Evolutionary conservation across 495 filamentous ascomycete species (phyloP), one percentile per base, ranked within the genome.

Genomic region (Clavariopsis aquatica): DNA sequence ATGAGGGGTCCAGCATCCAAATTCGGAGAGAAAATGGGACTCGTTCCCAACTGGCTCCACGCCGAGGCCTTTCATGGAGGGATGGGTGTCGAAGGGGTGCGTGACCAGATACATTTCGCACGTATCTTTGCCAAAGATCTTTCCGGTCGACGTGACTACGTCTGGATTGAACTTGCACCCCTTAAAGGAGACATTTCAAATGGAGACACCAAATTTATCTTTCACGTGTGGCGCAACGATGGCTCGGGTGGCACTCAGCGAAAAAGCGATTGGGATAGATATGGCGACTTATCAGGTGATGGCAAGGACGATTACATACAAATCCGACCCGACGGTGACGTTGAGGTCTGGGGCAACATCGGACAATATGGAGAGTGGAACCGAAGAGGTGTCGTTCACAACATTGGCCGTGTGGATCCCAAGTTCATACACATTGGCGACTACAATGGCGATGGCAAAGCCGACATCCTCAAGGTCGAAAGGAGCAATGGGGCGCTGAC

Each of bases 251-350:
- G 52, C 15, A 55, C 23, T 34, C 22, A 55, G 29, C 26, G 52
- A 9, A 55, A 34, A 19, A 55, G 52, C 29, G 52, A 55, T 36
- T 3, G 2, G 2, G 26, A 55, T 28, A 19, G 52, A n/a, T 55
- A 31, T 34, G 17, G 24, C 38, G 52, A 55, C 29, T n/a, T 55
- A n/a, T 24, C 38, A 55, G 26, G 24, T 36, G 31, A 36, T 6
- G 31, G 31, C 52, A 29, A 34, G 27, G 52, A 55, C 20, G 52
- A 55, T 34, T 55, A 55, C 52, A 24, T 55, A n/a, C 52, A 55
- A 28, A 36, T 55, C 26, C 13, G 26, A 9, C 26, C 52, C 9
- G 23, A 55, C 20, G 52, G 24, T 19, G 52, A 34, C 8, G 28
- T 55, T 12, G 22, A 55, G 2, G 38, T 55, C 26, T 55, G 22